These are phyloP conservation scores for Hyphopichia burtonii DNA, from an alignment of 1,139 yeast genomes.

Conservation along the genomic window DNA sequence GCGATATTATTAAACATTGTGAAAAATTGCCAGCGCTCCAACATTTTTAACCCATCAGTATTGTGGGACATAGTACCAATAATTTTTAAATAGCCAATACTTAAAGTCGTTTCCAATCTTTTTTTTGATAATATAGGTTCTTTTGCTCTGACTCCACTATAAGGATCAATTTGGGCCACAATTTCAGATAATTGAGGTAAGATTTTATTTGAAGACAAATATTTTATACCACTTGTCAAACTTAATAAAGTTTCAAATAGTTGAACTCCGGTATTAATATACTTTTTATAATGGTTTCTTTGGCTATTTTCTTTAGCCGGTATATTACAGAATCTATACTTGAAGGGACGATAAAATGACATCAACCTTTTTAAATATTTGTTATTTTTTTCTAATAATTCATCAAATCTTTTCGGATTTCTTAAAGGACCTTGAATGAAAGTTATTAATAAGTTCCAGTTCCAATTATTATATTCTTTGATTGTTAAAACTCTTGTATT, in stretches of 20 bases:
- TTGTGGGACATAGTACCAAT: slow-evolving; percentile 69
- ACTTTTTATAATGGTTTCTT: slow-evolving; percentile 50
- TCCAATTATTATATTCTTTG: slow-evolving; percentile 83
- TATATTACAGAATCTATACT: slow-evolving; percentile 72
- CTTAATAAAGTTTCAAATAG: slow-evolving; percentile 65
- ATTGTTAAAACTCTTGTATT: slow-evolving; percentile 74
- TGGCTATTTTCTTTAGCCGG: slow-evolving; percentile 8
- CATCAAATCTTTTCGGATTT: slow-evolving; percentile 74
- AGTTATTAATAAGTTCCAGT: slow-evolving; percentile 71
- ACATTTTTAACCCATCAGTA: slow-evolving; percentile 59
- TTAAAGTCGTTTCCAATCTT: slow-evolving; percentile 62
- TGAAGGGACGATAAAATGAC: slow-evolving; percentile 90
- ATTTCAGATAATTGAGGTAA: slow-evolving; percentile 86
- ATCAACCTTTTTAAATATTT: slow-evolving; percentile 81
- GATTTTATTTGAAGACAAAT: slow-evolving; percentile 70
- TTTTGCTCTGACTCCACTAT: slow-evolving; percentile 67
- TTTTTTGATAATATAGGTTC: slow-evolving; percentile 71
- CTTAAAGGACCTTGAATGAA: slow-evolving; percentile 78
- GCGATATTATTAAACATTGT: slow-evolving; percentile 76
- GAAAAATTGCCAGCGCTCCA: slow-evolving; percentile 83
- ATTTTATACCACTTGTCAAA: slow-evolving; percentile 63
- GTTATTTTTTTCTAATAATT: slow-evolving; percentile 67
- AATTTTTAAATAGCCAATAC: slow-evolving; percentile 75
- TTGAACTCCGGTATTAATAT: slow-evolving; percentile 71
- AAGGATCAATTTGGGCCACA: slow-evolving; percentile 81